These are phyloP conservation scores for Botrytis hyacinthi DNA, from an alignment of 2,329 filamentous ascomycete genomes.

Conservation along the genomic window DNA sequence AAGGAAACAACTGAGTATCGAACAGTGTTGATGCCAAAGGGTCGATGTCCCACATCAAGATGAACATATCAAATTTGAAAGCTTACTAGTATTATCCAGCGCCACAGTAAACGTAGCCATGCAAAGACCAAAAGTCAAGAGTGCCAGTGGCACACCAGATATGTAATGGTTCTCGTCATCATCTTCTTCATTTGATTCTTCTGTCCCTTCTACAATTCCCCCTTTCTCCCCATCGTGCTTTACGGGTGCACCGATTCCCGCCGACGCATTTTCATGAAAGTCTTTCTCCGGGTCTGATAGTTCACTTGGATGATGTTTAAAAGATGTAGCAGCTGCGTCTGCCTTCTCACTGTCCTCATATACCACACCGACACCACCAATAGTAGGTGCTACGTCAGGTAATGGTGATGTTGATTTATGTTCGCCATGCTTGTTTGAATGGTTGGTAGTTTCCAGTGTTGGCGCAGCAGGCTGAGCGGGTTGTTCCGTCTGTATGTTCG, in stretches of 20 bases:
- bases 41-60: not conserved
- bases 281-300: not conserved
- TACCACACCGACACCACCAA: not conserved
- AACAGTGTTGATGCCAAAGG: not conserved
- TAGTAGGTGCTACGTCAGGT: not conserved
- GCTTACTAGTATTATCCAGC: slow-evolving; percentile 39
- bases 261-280: slow-evolving; percentile 9
- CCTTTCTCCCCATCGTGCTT: not conserved
- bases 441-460: slow-evolving; percentile 2
- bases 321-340: not conserved
- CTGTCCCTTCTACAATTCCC: slow-evolving; percentile 1
- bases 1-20: not conserved
- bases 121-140: slow-evolving; percentile 49
- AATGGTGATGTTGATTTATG: slow-evolving; percentile 6
- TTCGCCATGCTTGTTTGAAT: not conserved
- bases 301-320: not conserved
- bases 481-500: slow-evolving; percentile 19
- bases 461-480: slow-evolving; percentile 14
- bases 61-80: slow-evolving; percentile 24
- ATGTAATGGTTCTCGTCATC: slow-evolving; percentile 34
- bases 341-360: slow-evolving; percentile 1
- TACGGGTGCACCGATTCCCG: not conserved
- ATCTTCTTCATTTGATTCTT: slow-evolving; percentile 22
- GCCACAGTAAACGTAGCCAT: slow-evolving; percentile 41
- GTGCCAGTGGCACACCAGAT: slow-evolving; percentile 33